phyloP scores from a whole-genome alignment of 2,329 filamentous ascomycete genomes.

The Endothia cerciana region DNA sequence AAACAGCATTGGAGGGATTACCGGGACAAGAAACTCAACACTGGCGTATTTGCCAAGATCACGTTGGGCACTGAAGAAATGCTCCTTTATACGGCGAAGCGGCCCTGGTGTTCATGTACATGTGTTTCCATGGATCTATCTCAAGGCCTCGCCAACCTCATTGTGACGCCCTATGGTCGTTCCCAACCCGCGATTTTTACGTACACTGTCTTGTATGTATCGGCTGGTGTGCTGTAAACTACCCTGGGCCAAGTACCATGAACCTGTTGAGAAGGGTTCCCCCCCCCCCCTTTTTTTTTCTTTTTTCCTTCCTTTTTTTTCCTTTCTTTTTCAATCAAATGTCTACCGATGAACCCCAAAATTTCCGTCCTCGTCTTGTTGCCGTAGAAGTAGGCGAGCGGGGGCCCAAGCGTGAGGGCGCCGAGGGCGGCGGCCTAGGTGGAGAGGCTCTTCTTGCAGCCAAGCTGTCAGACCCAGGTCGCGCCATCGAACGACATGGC shows the following conservation, averaged over 20 bases:
- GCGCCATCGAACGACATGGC: conserved; percentile 30
- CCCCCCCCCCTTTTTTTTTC: too few species aligned
- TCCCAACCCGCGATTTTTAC: too few species aligned
- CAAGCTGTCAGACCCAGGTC: conserved; percentile 31
- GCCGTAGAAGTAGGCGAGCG: conserved; percentile 31
- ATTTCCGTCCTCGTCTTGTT: too few species aligned
- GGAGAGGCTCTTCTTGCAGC: conserved; percentile 28
- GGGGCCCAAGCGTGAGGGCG: conserved; percentile 24
- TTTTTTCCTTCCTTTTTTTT: too few species aligned
- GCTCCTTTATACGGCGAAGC: too few species aligned
- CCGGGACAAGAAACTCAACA: conserved; percentile 5
- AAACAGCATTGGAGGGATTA: background rate
- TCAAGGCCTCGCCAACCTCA: background rate
- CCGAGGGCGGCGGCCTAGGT: conserved; percentile 30
- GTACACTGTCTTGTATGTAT: background rate
- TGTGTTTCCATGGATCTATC: background rate
- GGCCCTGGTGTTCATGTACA: background rate
- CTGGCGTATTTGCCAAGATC: background rate
- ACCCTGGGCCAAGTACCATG: background rate
- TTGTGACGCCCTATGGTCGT: too few species aligned
- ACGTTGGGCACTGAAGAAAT: too few species aligned
- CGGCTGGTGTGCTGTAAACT: background rate
- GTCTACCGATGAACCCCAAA: too few species aligned
- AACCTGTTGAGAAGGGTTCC: too few species aligned
- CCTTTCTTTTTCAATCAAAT: too few species aligned